phyloP scores from a whole-genome alignment of 768 basidiomycete species.

The Peribolospora kevripleyi region DNA sequence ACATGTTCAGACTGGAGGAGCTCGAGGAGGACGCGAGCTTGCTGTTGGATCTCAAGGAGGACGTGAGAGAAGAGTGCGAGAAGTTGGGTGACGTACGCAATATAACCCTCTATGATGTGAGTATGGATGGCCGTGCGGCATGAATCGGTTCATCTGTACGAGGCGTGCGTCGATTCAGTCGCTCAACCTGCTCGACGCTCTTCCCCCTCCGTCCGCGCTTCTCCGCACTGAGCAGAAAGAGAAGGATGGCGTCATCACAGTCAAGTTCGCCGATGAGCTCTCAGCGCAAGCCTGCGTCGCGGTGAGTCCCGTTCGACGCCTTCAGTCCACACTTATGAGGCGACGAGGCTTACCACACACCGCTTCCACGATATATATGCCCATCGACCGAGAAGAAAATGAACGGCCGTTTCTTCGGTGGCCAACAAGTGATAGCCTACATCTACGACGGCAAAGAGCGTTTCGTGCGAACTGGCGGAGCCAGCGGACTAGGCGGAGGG shows the following conservation, averaged over 20 bases:
- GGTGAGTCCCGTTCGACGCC: constrained; percentile 25
- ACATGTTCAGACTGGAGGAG: constrained; percentile 77
- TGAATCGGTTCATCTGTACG: background rate
- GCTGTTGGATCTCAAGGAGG: constrained; percentile 79
- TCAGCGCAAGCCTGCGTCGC: constrained; percentile 78
- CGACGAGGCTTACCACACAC: background rate
- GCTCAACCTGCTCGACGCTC: background rate
- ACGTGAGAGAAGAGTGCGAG: constrained; percentile 81
- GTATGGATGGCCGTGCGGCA: constrained; percentile 16
- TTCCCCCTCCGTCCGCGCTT: background rate
- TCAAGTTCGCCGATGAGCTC: constrained; percentile 81
- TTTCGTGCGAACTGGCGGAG: constrained; percentile 45
- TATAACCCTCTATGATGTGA: constrained; percentile 78
- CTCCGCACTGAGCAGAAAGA: constrained; percentile 38
- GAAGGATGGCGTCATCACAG: constrained; percentile 75
- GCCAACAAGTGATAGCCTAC: constrained; percentile 53
- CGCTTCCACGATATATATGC: background rate
- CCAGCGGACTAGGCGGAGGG: too few relatives aligned
- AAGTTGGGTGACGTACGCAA: constrained; percentile 83
- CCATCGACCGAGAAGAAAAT: constrained; percentile 40
- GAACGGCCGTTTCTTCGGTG: constrained; percentile 76
- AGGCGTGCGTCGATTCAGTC: background rate
- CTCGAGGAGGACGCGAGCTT: constrained; percentile 64
- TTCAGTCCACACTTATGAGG: background rate
- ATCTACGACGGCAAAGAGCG: constrained; percentile 59